phyloP scores from a whole-genome alignment of 164 flowering plant genomes.

The Berberis vulgaris region DNA sequence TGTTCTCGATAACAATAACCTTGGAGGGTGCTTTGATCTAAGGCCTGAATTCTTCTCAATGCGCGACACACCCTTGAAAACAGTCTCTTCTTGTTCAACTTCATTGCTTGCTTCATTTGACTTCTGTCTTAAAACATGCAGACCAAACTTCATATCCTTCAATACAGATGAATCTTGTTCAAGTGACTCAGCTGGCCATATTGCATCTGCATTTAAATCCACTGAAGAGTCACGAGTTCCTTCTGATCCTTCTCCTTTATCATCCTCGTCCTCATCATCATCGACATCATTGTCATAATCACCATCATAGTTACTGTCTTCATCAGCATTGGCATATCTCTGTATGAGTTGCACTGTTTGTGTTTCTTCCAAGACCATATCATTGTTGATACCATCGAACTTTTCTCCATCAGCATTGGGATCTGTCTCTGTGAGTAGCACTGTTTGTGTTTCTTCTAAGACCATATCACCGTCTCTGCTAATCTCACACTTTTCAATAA shows the following conservation, averaged over 20 bases:
- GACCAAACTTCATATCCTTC: conserved; percentile 1
- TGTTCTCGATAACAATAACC: background rate
- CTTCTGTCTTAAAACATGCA: background rate
- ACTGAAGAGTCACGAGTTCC: conserved; percentile 19
- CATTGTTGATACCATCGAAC: too few relatives aligned
- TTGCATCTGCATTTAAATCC: conserved; percentile 19
- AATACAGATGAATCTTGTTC: conserved; percentile 10
- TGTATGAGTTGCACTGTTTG: too few relatives aligned
- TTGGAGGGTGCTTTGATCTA: background rate
- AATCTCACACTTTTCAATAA: too few relatives aligned
- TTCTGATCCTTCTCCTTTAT: conserved; percentile 15
- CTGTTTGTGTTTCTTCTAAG: too few relatives aligned
- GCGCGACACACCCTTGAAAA: background rate
- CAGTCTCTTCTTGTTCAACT: background rate
- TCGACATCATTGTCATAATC: background rate
- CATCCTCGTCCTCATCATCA: conserved; percentile 5
- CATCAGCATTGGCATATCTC: too few relatives aligned
- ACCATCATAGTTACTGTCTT: too few relatives aligned
- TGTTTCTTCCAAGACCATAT: too few relatives aligned
- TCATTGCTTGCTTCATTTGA: background rate
- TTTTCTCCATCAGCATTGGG: too few relatives aligned
- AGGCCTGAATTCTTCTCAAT: background rate
- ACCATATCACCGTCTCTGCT: too few relatives aligned
- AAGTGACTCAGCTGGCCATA: conserved; percentile 24
- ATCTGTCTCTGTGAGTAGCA: too few relatives aligned